Base-by-base conservation (phyloP, 768 basidiomycete genomes). In the Panaeolus papilionaceus region DNA sequence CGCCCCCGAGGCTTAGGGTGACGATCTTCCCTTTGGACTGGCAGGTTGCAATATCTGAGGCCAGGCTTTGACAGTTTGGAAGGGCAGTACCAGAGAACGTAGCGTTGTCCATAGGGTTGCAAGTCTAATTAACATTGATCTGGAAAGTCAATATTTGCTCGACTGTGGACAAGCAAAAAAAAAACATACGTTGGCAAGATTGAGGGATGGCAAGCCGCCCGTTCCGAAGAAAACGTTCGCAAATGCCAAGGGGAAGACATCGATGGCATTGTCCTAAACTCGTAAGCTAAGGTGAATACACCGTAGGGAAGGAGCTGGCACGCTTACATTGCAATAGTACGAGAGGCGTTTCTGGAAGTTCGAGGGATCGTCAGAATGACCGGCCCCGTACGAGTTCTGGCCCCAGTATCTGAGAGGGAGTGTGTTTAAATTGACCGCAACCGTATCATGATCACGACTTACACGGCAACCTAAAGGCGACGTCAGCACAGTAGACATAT, bases 351-450 rank as follows among this genome's bases (percentile, higher is more conserved):
- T 83, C 79, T 92, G 89, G 68, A 79, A 90, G 71, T 88, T 82
- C 38, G 86, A 82, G 0, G 80, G 75, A 67, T 90, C 83, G 23
- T 73, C 73, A 16, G 74, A 64, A 68, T 85, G 81, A 5, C 78
- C 80, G 10, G 89, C 90, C 45, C 91, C 90, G 67, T 90, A 90
- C 1, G 91, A 91, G 71, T 92, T 89, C 75, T 92, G 90, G 67
- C 91, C 92, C 89, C 89, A 92, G 74, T 91, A 91, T 38, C 89
- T 90, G 73, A 18, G 61, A 38, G 23, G 9, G 12, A 14, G 33
- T 33, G 33, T 49, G 14, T 54, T 51, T 47, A 38, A 65, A 61
- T 54, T 26, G 62, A 45, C 3, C 9, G 12, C 9, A 63, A 14
- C 26, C 38, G 49, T 14, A 8, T 16, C 42, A 45, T 51, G 16